A percentile compares a stretch with the other conserved stretches of the same genome.
phyloP scores from a whole-genome alignment of 2,329 filamentous ascomycete genomes.

The Albophoma yamanashiensis region DNA sequence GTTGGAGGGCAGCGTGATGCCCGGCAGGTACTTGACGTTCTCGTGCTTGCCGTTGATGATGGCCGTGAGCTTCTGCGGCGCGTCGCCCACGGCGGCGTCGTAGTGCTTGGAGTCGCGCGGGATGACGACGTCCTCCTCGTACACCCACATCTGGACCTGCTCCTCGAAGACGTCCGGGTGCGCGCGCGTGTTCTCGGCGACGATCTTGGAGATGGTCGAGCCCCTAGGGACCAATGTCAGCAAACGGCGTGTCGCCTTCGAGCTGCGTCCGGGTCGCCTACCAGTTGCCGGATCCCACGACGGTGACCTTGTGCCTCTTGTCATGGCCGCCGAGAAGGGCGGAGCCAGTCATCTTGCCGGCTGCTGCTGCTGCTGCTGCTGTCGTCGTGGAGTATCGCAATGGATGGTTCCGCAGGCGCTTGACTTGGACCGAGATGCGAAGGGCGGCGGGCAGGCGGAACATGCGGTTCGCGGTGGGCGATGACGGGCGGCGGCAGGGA shows the following conservation, averaged over 20 bases:
- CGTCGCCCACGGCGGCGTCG: constrained; percentile 48
- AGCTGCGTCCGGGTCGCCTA: constrained; percentile 26
- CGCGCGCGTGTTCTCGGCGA: constrained; percentile 79
- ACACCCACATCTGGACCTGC: constrained; percentile 98
- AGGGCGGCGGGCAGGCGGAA: not conserved
- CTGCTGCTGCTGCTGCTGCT: not conserved
- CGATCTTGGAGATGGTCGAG: constrained; percentile 92
- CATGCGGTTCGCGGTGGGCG: not conserved
- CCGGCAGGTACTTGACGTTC: constrained; percentile 97
- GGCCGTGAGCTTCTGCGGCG: constrained; percentile 75
- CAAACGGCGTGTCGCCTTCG: no score
- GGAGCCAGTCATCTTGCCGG: constrained; percentile 20
- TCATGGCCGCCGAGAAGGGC: constrained; percentile 35
- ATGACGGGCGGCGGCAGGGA: not conserved
- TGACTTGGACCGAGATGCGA: not conserved
- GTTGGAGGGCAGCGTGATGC: constrained; percentile 72
- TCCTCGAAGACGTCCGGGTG: constrained; percentile 75
- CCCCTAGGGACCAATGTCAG: constrained; percentile 46
- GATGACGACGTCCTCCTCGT: constrained; percentile 77
- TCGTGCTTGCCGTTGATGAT: constrained; percentile 91
- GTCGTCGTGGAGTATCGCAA: constrained; percentile 1
- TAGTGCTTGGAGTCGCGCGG: constrained; percentile 64
- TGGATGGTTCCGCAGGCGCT: not conserved
- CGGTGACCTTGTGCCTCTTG: constrained; percentile 83
- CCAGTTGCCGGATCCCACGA: constrained; percentile 97